Percentiles rank a stretch among this genome's conserved stretches.
Evolutionary conservation across 1,139 yeast species (phyloP).

Genomic region (Lodderomyces metapsilosis): DNA sequence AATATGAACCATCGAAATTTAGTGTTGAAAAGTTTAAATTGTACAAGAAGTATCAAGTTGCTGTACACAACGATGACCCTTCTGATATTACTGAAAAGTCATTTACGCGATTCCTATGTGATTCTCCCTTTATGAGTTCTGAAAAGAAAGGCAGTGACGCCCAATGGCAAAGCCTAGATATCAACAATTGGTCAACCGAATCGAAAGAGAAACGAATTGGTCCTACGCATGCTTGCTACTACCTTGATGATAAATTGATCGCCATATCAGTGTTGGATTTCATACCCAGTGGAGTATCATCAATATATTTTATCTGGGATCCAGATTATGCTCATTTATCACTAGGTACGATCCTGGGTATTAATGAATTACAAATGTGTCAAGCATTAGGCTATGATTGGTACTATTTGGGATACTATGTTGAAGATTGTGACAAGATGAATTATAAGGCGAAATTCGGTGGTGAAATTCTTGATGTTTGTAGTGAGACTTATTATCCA

Average conservation of each 20-base stretch:
- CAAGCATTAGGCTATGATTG: constrained; percentile 40
- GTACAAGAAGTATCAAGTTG: constrained; percentile 66
- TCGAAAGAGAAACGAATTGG: constrained; percentile 25
- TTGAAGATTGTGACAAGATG: constrained; percentile 82
- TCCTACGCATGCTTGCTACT: constrained; percentile 77
- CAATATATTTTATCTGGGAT: constrained; percentile 88
- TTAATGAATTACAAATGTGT: constrained; percentile 65
- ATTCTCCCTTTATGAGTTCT: constrained; percentile 50
- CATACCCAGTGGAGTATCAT: constrained; percentile 72
- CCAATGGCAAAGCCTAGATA: constrained; percentile 31
- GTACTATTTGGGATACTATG: constrained; percentile 76
- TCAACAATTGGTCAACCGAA: constrained; percentile 16
- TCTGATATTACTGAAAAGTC: constrained; percentile 43
- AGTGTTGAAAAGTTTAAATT: constrained; percentile 63
- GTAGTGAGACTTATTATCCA: constrained; percentile 45
- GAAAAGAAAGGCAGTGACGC: constrained; percentile 25
- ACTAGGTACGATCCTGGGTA: constrained; percentile 75
- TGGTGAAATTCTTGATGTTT: constrained; percentile 63
- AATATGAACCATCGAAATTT: constrained; percentile 52
- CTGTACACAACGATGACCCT: constrained; percentile 63
- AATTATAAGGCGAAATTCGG: constrained; percentile 76
- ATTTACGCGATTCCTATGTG: constrained; percentile 68
- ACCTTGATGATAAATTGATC: constrained; percentile 58
- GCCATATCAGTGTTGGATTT: constrained; percentile 81
- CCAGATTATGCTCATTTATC: constrained; percentile 72